Base-by-base conservation (phyloP, 1,284 basidiomycete genomes). In the Violaceomyces palustris region DNA sequence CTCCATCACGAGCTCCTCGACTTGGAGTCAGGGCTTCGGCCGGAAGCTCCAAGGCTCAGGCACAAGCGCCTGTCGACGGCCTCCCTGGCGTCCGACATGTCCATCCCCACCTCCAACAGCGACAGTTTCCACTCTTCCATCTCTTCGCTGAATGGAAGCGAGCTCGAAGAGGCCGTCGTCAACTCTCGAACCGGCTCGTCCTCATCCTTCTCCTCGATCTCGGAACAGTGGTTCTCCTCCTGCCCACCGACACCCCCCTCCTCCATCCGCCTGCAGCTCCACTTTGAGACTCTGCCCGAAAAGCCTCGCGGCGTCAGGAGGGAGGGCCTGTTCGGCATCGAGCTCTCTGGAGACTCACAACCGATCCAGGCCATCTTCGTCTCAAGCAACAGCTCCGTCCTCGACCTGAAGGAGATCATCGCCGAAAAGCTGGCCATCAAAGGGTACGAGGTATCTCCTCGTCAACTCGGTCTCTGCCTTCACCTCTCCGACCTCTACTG, bases 401-500 rank as follows among this genome's bases (percentile, higher is more conserved):
- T 54, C 11, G 51, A 54, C 6, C 51, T 54, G 39, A 54, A 54
- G 26, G 51, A 54, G 37, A 31, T 45, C 31, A 42, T 54, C 28
- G 39, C 36, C 4, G 24, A 30, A 4, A 35, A 37, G n/a, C 48
- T 54, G 46, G 28, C 24, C 24, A 35, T 45, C 6, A 23, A 28
- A 6, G 51, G 51, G n/a, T 54, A 49, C 35, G 39, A 42, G 11
- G 34, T 54, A 11, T 54, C 45, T 17, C 51, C 46, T 29, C 41
- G 37, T 35, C 38, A 49, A 15, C 43, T 54, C 28, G 39, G 39
- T 5, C 27, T 49, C 9, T 45, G 35, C 10, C 42, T 54, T 4
- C 42, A 49, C 23, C 42, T 49, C 24, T 38, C 22, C 33, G 6
- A 22, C 33, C 22, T 23, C 34, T 11, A 15, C 34, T 18, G 18